phyloP scores from a whole-genome alignment of 495 filamentous ascomycete species.

The Trichoderma asperelloides region DNA sequence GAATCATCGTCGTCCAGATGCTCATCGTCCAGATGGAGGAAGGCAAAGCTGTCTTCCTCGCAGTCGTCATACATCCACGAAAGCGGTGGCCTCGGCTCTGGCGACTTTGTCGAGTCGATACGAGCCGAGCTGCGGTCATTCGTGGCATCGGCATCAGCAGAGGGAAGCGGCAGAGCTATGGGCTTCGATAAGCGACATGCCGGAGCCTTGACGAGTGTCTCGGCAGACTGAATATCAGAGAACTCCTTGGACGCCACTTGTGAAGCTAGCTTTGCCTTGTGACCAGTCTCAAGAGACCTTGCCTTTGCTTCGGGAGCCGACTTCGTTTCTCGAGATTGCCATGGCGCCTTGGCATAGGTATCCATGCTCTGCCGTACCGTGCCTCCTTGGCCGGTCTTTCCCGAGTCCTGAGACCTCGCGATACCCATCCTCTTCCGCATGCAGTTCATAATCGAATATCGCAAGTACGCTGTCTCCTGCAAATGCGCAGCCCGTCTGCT shows the following conservation, averaged over 20 bases:
- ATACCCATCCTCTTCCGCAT: not conserved
- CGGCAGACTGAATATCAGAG: not conserved
- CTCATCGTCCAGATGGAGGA: constrained; percentile 28
- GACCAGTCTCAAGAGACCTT: not conserved
- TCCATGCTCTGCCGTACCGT: not conserved
- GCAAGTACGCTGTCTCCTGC: constrained; percentile 4
- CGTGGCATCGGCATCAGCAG: not conserved
- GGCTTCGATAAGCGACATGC: not conserved
- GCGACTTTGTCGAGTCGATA: constrained; percentile 1
- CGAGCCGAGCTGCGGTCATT: not conserved
- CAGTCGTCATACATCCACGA: constrained; percentile 15
- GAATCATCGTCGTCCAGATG: constrained; percentile 32
- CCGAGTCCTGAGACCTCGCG: not conserved
- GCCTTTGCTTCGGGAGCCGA: not conserved
- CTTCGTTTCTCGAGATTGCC: not conserved
- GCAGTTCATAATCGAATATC: constrained; percentile 10
- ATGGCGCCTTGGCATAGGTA: not conserved
- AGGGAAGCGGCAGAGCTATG: constrained; percentile 5
- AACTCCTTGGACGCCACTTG: not conserved
- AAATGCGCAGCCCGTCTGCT: constrained; percentile 21
- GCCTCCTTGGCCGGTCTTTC: not conserved
- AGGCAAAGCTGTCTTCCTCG: constrained; percentile 28
- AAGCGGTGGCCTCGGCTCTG: constrained; percentile 9
- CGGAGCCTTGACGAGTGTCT: not conserved
- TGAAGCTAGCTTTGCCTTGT: not conserved